Percentiles rank a stretch among this genome's conserved stretches.
Conservation (phyloP, 805 yeast species). For the Ogataea siamensis region DNA sequence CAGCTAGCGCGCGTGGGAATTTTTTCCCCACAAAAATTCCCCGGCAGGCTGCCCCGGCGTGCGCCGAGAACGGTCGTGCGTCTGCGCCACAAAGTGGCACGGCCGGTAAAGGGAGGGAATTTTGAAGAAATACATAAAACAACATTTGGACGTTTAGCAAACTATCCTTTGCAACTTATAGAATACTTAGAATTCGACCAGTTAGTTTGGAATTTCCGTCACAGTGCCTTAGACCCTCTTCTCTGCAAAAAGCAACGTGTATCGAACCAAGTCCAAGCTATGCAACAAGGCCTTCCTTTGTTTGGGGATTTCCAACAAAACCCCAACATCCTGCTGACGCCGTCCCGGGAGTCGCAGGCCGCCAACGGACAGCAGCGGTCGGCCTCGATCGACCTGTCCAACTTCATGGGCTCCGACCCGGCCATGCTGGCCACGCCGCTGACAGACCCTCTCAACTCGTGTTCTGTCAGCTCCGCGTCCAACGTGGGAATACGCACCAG, state of each 20-base stretch:
- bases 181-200: not conserved
- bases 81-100: conserved; percentile 11
- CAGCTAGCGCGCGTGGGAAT: conserved; percentile 6
- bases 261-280: not conserved
- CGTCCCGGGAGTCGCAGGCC: conserved; percentile 18
- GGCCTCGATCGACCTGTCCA: conserved; percentile 19
- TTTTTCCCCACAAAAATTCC: conserved; percentile 10
- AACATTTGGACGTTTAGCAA: conserved; percentile 7
- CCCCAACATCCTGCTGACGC: conserved; percentile 15
- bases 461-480: conserved; percentile 27
- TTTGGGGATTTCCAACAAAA: conserved; percentile 12
- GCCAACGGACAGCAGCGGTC: conserved; percentile 17
- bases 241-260: not conserved
- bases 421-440: conserved; percentile 8
- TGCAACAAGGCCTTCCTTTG: conserved; percentile 11
- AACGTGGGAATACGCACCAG: conserved; percentile 48
- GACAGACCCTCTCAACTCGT: conserved; percentile 17
- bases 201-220: not conserved
- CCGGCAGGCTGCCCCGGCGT: conserved; percentile 6
- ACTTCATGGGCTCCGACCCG: conserved; percentile 17
- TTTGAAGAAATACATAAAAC: conserved; percentile 6
- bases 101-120: conserved; percentile 11
- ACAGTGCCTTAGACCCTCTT: not conserved
- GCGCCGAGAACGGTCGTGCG: conserved; percentile 10
- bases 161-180: conserved; percentile 1